Base-by-base conservation (phyloP, 805 yeast species). In the Ogataea naganishii region DNA sequence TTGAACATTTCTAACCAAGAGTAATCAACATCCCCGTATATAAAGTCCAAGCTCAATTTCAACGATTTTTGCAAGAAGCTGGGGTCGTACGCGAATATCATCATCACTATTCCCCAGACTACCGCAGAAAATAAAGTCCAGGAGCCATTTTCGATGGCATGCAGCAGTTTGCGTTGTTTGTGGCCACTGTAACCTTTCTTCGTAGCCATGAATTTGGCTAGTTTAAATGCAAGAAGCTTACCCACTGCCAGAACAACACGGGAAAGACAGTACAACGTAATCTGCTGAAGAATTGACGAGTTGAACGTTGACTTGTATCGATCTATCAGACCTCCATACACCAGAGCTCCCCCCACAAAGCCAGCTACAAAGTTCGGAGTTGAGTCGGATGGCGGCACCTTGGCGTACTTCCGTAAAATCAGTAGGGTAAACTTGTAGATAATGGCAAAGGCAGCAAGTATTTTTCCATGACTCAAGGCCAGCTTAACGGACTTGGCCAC, bases 41-140 rank as follows among this genome's bases (percentile, higher is more conserved):
- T 70, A 48, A 74, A 81, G 31, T 75, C 74, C 81, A 81, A 72
- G 31, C 81, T 71, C 36, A 70, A 70, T 38, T 79, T 65, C 62
- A 81, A 58, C 2, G 81, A 69, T 29, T 67, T 64, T 46, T 80
- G 89, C 26, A 82, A 59, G 39, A 67, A 66, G 22, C 66, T 65
- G 3, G 80, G 78, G 39, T 80, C 77, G 35, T 62, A 60, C 33
- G 77, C 67, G 51, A 79, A 80, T 29, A 81, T 60, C 44, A 69
- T 64, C 88, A 81, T 80, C 22, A 80, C 82, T 16, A 69, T 46
- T 0, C 78, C 89, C 94, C 94, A 81, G 7, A 74, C 62, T 6
- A 74, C 36, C 11, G 78, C 72, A 2, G 86, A 77, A 41, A 75
- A 70, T 26, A 68, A 47, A 25, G 69, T 60, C 85, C 86, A 81